Base-by-base conservation (phyloP, 441 rosid species). In the Gossypium lobatum region DNA sequence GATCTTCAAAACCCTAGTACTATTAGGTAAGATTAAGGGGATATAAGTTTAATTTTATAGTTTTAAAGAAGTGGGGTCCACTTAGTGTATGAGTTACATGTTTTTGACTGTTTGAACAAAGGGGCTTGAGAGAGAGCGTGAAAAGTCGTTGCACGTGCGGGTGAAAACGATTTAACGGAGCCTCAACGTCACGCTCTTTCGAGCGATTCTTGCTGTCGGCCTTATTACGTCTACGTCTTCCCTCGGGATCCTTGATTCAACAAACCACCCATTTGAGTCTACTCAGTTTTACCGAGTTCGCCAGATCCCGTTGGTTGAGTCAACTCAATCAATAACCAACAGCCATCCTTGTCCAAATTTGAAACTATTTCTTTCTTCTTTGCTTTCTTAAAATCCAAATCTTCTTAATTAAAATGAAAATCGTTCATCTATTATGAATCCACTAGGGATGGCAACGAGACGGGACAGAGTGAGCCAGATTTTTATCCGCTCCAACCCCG, bases 71-170 rank as follows among this genome's bases (percentile, higher is more conserved):
- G 34, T 31, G 34, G 34, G 34, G 34, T 31, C 34, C 34, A 31
- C 34, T 31, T 31, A 0, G 34, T 31, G 6, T 28, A 3, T 28
- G 31, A 28, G 31, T 28, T 28, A 26, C 0, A 3, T 28, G 5
- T 8, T 20, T 17, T 55, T 55, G 10, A 55, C 18, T 20, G 25
- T 20, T 55, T 18, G 10, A 10, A 6, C 6, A 6, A 11, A 9
- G 13, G n/a, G 26, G 9, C 13, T 18, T 16, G 14, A 55, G 26
- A 55, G 10, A 69, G 25, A 23, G 59, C 8, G 60, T 17, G 63
- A 54, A 54, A 70, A 18, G 73, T 10, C 10, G 28, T 55, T 54
- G 72, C 73, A 70, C 73, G 73, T 70, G 63, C 23, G 73, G 73
- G 20, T 54, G 73, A 70, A 70, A 70, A 60, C 50, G 52, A 70